Percentiles rank a stretch among this genome's conserved stretches.
Evolutionary conservation across 768 basidiomycete species (phyloP).

Genomic region (Wakefieldia striispora): DNA sequence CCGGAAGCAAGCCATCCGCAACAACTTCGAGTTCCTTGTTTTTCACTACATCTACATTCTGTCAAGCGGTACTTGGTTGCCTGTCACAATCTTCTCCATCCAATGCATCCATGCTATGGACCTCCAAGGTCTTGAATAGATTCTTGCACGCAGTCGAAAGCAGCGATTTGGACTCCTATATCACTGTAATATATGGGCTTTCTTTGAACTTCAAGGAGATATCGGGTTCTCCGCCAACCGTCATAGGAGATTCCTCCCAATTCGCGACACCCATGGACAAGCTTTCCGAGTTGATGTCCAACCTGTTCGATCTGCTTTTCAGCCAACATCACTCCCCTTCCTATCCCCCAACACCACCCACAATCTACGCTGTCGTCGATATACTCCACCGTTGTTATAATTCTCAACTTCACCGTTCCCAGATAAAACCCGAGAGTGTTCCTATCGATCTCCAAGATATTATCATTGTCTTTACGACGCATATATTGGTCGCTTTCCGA

Average conservation of each 20-base stretch:
- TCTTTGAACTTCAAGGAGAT: conserved; percentile 16
- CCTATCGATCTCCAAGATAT: conserved; percentile 24
- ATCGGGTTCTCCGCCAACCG: neutral
- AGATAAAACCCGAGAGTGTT: conserved; percentile 3
- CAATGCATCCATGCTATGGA: conserved; percentile 41
- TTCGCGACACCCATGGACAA: conserved; percentile 14
- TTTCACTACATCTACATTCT: conserved; percentile 31
- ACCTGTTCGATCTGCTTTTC: conserved; percentile 24
- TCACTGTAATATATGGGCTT: conserved; percentile 31
- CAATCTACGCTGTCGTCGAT: conserved; percentile 16
- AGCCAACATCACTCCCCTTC: neutral
- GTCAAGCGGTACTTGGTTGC: conserved; percentile 14
- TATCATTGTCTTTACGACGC: conserved; percentile 20
- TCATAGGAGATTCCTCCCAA: neutral
- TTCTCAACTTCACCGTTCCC: conserved; percentile 19
- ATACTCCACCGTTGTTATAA: conserved; percentile 26
- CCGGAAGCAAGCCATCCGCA: conserved; percentile 4
- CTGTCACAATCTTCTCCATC: conserved; percentile 23
- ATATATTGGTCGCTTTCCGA: conserved; percentile 15
- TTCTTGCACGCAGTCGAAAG: conserved; percentile 33
- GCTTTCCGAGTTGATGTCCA: conserved; percentile 21
- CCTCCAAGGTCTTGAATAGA: conserved; percentile 40
- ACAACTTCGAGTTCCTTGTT: neutral
- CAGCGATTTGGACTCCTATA: conserved; percentile 34
- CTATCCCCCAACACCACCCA: conserved; percentile 1